Base-by-base conservation (phyloP, 345 rosid genomes). In the Syzygium oleosum region DNA sequence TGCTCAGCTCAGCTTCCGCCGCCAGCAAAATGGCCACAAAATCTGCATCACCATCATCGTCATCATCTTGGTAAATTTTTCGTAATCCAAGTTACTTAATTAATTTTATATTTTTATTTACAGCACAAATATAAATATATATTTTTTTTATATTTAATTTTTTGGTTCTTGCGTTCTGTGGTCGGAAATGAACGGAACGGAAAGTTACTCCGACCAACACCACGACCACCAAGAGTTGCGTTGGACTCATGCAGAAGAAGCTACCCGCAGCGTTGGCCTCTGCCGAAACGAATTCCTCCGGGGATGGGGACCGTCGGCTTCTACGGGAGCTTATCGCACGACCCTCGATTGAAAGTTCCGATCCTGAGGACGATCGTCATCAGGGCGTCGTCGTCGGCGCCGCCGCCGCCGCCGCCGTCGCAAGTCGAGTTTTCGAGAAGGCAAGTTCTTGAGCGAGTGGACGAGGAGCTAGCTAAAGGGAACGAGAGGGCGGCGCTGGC, bases 401-500 rank as follows among this genome's bases (percentile, higher is more conserved):
- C 53, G 85, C 53, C 10, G 46, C 52, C 49, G 43, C 22, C 41
- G 61, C 13, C 49, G 19, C 56, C 53, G 85, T 49, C 10, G 46
- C 52, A 3, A 25, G 49, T 73, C 21, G 87, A 68, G 31, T 56
- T 43, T 78, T 90, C 92, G 0, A 92, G 92, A 87, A 89, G 91
- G 89, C 92, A 89, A 73, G 96, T 78, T 9, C 88, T 95, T 88
- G 93, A 95, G 85, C 95, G 91, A 86, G 89, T 97, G 88, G 99
- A 97, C 85, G 91, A 88, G 87, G 94, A 94, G 92, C 95, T 97
- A 29, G 84, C 86, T n/a, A 93, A 89, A 63, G 99, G 98, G 91
- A 92, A 97, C 87, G 99, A 96, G 59, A 94, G 93, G 91, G 93
- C 95, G 52, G 99, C 99, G 41, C 92, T 95, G 19, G 89, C 94